Percentiles rank a stretch among this genome's conserved stretches.
Evolutionary conservation across 176 grass and related monocot species (phyloP).

Genomic region (Cymbopogon citratus): DNA sequence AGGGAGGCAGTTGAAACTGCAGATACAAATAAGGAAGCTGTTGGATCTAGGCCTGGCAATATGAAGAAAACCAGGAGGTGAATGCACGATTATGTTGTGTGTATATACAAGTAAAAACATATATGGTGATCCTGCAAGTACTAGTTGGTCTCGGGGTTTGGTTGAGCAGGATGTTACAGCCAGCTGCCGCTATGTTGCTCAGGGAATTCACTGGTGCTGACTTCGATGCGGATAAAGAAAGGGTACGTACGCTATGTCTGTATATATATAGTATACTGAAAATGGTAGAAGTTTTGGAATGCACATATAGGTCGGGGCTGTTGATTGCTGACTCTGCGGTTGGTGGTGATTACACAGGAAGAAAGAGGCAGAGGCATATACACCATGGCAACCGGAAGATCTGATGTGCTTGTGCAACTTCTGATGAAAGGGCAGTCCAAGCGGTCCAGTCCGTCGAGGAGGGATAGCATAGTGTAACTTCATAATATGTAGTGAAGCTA

Average conservation of each 20-base stretch:
- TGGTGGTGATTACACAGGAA: slow-evolving; percentile 28
- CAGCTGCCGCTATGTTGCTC: slow-evolving; percentile 43
- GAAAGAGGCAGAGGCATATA: not conserved
- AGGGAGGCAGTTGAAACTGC: not conserved
- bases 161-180: slow-evolving; percentile 45
- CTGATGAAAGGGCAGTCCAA: slow-evolving; percentile 2
- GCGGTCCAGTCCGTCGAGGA: not conserved
- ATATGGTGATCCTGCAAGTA: not conserved
- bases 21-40: slow-evolving; percentile 10
- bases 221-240: slow-evolving; percentile 27
- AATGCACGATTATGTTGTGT: not conserved
- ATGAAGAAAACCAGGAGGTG: slow-evolving; percentile 44
- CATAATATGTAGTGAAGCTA: not conserved
- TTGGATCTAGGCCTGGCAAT: not conserved
- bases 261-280: not conserved
- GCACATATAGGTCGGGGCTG: not conserved
- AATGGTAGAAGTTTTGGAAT: not conserved
- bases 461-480: not conserved
- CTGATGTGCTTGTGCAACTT: slow-evolving; percentile 13
- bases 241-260: not conserved
- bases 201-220: slow-evolving; percentile 41
- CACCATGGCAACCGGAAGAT: not conserved
- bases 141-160: not conserved
- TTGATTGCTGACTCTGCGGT: not conserved
- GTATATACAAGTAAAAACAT: not conserved